Evolutionary conservation across 352 stramenopile genomes (phyloP), one percentile per base, ranked within the genome.

Genomic region (Elongisporangium anandrum): DNA sequence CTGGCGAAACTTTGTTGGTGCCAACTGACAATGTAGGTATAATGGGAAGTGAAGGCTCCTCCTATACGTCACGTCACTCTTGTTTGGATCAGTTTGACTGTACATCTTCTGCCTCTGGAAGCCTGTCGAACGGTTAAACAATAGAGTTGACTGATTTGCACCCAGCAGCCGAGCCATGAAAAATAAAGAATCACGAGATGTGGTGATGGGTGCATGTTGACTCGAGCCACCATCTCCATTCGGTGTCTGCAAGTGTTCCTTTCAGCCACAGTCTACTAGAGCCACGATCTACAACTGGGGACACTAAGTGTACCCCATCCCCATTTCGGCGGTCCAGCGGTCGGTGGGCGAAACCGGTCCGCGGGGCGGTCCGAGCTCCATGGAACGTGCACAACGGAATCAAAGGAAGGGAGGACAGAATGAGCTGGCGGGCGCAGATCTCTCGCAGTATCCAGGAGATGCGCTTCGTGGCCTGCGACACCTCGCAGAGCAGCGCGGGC

Each of bases 341-440:
- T 34, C 24, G 24, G 24, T 7, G 3, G 24, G 24, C 29, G 5
- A 41, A 41, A 41, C 29, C 29, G 29, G 29, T 41, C 29, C 29
- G 29, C 13, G 29, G 5, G 1, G 29, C 29, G 29, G 29, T 41
- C 29, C 29, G 29, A 8, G 4, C 29, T 15, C 9, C 29, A 41
- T 41, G 29, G 29, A 8, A 2, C 29, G 29, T 15, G 29, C 29
- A 41, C 29, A 41, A 41, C 29, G 29, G 29, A 41, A 41, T 15
- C 29, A 41, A 41, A 41, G 29, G 29, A 41, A 51, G 34, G 39
- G 34, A 62, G 48, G 60, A 21, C 23, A 63, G 58, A 61, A 95
- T 95, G 86, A 95, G 86, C 62, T 95, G 86, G 86, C 86, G 86
- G 65, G 86, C 84, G 45, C 86, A 95, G 76, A 94, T 95, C 68